Percentiles rank a stretch among this genome's conserved stretches.
Conservation (phyloP, 2,329 filamentous ascomycete species). For the Colletotrichum sp. region DNA sequence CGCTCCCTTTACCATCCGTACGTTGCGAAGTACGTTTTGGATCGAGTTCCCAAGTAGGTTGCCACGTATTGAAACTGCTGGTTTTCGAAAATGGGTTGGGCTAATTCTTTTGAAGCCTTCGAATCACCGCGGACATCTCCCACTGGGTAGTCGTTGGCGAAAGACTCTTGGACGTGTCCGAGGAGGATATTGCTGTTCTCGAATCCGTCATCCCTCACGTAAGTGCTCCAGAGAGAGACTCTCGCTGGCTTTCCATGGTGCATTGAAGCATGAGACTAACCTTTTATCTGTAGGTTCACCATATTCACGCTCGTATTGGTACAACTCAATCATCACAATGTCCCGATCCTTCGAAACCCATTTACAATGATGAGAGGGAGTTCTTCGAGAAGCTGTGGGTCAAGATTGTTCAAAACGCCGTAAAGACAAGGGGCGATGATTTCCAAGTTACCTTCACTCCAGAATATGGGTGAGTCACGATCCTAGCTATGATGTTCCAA, state of each 20-base stretch:
- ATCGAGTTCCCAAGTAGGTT: conserved; percentile 32
- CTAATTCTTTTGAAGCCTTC: conserved; percentile 15
- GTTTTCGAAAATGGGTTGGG: background rate
- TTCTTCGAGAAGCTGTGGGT: conserved; percentile 35
- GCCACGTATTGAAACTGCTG: background rate
- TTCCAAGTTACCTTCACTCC: conserved; percentile 2
- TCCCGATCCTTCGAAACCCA: conserved; percentile 34
- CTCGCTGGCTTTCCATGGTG: background rate
- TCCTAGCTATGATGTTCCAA: background rate
- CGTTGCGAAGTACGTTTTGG: conserved; percentile 28
- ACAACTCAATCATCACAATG: conserved; percentile 41
- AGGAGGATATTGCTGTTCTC: conserved; percentile 25
- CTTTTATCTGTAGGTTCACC: conserved; percentile 28
- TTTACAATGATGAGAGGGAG: conserved; percentile 30
- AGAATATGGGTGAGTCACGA: conserved; percentile 4
- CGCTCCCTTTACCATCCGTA: conserved; percentile 36
- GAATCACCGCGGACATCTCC: conserved; percentile 29
- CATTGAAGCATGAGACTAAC: background rate
- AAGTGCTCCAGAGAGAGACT: background rate
- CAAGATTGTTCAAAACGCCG: conserved; percentile 15
- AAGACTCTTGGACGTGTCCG: conserved; percentile 22
- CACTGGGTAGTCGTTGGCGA: conserved; percentile 29
- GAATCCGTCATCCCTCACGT: conserved; percentile 32
- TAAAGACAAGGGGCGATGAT: background rate
- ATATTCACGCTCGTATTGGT: conserved; percentile 38